Evolutionary conservation across 2,329 filamentous ascomycete species (phyloP), one percentile per base, ranked within the genome.

Genomic region (Diatrype stigma): DNA sequence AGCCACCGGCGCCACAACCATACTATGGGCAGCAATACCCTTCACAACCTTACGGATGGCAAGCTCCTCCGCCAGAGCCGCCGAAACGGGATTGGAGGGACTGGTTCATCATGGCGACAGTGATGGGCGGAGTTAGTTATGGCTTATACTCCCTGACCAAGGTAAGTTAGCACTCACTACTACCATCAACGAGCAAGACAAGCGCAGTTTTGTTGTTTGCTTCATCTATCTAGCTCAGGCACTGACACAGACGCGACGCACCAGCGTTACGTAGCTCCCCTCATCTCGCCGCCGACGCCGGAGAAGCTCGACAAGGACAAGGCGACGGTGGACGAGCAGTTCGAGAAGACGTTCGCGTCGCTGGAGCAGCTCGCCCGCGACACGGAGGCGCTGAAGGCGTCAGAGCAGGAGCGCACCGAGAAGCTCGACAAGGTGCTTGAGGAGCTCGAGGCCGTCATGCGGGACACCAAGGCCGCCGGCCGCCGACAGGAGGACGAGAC

Each of bases 61-160:
- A 82, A 62, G 76, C 70, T 26, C 70, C 77, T 7, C 75, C 81
- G 3, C 78, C 78, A 1, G 76, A 80, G 50, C 72, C 84, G 2
- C 91, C 91, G 3, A 86, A 84, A 66, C 80, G 94, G 64, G 94
- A 99, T 72, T 99, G 94, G 94, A 82, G 95, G 55, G 94, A 99
- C 67, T 97, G 91, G 89, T 99, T 99, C 72, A 97, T 99, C 70
- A 96, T 97, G 90, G 94, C 94, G 7, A 99, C 94, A 0, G 89
- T 97, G 12, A 87, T 95, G 56, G 87, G 91, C 51, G 90, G 92
- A 46, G 86, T 96, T 19, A 81, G 90, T 37, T 97, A 96, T 64
- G 93, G 92, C 0, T 72, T 96, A 21, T 99, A 94, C 67, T 82
- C 86, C 57, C 80, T 96, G 16, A 89, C 91, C 54, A 95, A 95